These are phyloP conservation scores for Lasiodiplodia sp. DNA, from an alignment of 2,329 filamentous ascomycete species.

Conservation along the genomic window DNA sequence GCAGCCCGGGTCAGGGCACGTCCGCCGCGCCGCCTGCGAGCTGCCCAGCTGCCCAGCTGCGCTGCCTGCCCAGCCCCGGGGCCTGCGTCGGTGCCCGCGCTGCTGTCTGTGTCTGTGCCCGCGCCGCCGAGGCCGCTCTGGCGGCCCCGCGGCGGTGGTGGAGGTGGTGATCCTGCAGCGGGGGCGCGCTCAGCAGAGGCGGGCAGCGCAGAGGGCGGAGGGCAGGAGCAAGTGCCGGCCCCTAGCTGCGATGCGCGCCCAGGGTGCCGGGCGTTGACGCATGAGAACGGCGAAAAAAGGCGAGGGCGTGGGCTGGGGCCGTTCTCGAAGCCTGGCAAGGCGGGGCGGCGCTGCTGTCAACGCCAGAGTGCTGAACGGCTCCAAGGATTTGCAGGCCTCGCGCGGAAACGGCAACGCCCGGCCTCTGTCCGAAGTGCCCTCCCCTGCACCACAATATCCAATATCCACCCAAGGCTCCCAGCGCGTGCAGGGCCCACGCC, in stretches of 20 bases:
- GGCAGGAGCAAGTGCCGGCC: conserved; percentile 17
- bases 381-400: conserved; percentile 27
- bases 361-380: conserved; percentile 30
- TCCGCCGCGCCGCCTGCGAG: not conserved
- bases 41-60: not conserved
- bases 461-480: conserved; percentile 28
- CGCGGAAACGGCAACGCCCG: conserved; percentile 29
- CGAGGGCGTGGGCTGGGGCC: conserved; percentile 16
- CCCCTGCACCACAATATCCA: conserved; percentile 28
- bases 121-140: conserved; percentile 4
- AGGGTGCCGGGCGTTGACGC: conserved; percentile 27
- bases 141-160: conserved; percentile 8
- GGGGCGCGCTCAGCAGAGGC: not conserved
- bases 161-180: conserved; percentile 2
- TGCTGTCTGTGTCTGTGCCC: not conserved
- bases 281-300: conserved; percentile 25
- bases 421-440: conserved; percentile 24
- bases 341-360: conserved; percentile 31
- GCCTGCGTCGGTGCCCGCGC: not conserved
- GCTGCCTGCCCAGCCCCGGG: not conserved
- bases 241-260: conserved; percentile 28
- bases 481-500: conserved; percentile 24
- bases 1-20: conserved; percentile 11
- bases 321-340: conserved; percentile 30
- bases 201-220: not conserved